These are phyloP conservation scores for Cryptococcus maquisensis DNA, from an alignment of 1,284 basidiomycete genomes.

Conservation along the genomic window DNA sequence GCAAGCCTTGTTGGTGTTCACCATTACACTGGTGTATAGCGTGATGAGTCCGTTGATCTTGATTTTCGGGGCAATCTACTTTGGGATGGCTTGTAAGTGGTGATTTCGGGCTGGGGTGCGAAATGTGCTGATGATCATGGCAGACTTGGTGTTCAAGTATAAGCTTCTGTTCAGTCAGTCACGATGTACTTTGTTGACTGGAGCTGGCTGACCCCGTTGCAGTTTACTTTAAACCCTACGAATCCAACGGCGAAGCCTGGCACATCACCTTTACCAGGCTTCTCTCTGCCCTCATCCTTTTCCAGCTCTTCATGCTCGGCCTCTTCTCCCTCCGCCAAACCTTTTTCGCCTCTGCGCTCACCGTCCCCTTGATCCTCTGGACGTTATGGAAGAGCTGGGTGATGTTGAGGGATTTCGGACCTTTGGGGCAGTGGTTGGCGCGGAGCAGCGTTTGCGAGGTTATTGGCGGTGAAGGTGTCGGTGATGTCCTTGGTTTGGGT, in stretches of 20 bases:
- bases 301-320: slow-evolving; percentile 85
- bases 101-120: background rate
- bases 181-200: too few relatives aligned
- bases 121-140: slow-evolving; percentile 17
- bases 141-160: slow-evolving; percentile 90
- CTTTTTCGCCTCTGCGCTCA: slow-evolving; percentile 68
- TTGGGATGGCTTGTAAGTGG: slow-evolving; percentile 70
- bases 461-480: slow-evolving; percentile 73
- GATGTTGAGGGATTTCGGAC: slow-evolving; percentile 64
- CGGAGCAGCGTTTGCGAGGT: slow-evolving; percentile 83
- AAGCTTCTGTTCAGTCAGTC: slow-evolving; percentile 83
- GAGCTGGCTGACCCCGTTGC: background rate
- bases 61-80: slow-evolving; percentile 91
- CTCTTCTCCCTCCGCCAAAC: slow-evolving; percentile 77
- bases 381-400: slow-evolving; percentile 78
- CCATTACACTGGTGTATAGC: slow-evolving; percentile 89
- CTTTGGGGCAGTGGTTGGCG: slow-evolving; percentile 71
- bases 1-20: slow-evolving; percentile 91
- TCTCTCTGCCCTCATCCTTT: slow-evolving; percentile 81
- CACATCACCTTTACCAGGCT: slow-evolving; percentile 82
- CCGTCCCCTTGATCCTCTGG: slow-evolving; percentile 70
- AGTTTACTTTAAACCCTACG: slow-evolving; percentile 50
- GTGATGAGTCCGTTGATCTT: slow-evolving; percentile 92
- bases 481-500: slow-evolving; percentile 58
- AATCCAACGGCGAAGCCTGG: slow-evolving; percentile 59